A percentile compares a stretch with the other conserved stretches of the same genome.
Conservation (phyloP, 1,284 basidiomycete species). For the Apiotrichum domesticum region DNA sequence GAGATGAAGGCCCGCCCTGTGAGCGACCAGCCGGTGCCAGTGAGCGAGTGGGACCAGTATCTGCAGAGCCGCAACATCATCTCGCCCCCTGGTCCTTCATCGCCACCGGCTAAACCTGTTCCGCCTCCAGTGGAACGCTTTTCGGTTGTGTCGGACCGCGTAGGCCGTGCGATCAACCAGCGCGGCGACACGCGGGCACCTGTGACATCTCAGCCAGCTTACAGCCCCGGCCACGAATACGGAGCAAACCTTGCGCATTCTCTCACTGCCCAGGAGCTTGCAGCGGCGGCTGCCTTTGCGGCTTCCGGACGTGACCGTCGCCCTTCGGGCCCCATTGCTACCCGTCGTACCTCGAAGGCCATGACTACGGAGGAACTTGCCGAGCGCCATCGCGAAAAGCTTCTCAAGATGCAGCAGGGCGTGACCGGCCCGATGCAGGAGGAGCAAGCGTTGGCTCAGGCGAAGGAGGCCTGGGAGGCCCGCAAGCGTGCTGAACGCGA, state of each 20-base stretch:
- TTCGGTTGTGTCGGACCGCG: slow-evolving; percentile 11
- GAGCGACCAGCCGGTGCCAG: background rate
- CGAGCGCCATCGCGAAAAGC: slow-evolving; percentile 37
- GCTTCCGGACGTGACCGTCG: background rate
- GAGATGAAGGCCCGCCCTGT: background rate
- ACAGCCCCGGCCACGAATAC: slow-evolving; percentile 10
- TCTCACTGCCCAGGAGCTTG: slow-evolving; percentile 3
- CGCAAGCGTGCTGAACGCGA: slow-evolving; percentile 10
- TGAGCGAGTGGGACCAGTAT: slow-evolving; percentile 41
- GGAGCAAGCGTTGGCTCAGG: slow-evolving; percentile 23
- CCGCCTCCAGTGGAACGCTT: background rate
- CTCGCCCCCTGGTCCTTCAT: slow-evolving; percentile 17
- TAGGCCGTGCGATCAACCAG: slow-evolving; percentile 7
- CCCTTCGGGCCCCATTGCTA: background rate
- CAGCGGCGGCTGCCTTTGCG: background rate
- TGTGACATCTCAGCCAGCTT: background rate
- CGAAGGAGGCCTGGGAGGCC: slow-evolving; percentile 10
- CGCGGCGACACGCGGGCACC: slow-evolving; percentile 4
- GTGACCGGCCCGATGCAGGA: slow-evolving; percentile 35
- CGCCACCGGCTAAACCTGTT: background rate
- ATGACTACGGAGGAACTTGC: slow-evolving; percentile 44
- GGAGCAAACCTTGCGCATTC: slow-evolving; percentile 11
- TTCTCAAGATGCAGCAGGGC: slow-evolving; percentile 39
- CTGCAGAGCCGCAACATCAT: slow-evolving; percentile 32
- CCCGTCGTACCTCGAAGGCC: slow-evolving; percentile 13